Percentiles rank a stretch among this genome's conserved stretches.
phyloP scores from a whole-genome alignment of 768 basidiomycete genomes.

The Lyophyllum shimeji region DNA sequence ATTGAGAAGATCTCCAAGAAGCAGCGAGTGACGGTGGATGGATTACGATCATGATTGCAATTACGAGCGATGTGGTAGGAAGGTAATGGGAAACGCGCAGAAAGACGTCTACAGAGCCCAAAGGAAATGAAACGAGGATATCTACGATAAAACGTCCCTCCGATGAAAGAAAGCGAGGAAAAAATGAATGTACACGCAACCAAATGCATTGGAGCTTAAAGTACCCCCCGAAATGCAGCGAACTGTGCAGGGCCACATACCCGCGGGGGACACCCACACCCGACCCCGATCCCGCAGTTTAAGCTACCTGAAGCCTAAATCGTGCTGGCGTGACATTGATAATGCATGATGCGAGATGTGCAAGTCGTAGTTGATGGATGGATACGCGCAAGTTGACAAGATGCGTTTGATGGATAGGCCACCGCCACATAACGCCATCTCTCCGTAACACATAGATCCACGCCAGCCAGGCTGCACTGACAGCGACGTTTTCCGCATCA shows the following conservation, averaged over 20 bases:
- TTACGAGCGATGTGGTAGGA: neutral
- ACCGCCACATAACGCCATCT: neutral
- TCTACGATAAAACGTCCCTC: constrained; percentile 9
- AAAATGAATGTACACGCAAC: neutral
- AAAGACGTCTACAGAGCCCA: neutral
- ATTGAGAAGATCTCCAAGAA: neutral
- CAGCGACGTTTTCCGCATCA: neutral
- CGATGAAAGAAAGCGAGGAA: constrained; percentile 2
- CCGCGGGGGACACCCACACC: neutral
- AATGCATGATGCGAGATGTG: neutral
- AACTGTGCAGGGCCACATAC: neutral
- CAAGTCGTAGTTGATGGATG: neutral
- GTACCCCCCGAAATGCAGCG: constrained; percentile 2
- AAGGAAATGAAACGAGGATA: neutral
- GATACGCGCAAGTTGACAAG: neutral
- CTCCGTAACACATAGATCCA: neutral
- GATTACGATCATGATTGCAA: neutral
- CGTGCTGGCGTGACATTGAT: neutral
- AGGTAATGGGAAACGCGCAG: too few species aligned
- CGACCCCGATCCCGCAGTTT: neutral
- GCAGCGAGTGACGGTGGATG: neutral
- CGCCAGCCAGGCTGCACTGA: neutral
- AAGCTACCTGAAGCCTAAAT: neutral
- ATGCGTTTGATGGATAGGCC: neutral
- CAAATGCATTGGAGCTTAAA: neutral